Evolutionary conservation across 2,329 filamentous ascomycete genomes (phyloP).

Genomic region (Diplodia intermedia): DNA sequence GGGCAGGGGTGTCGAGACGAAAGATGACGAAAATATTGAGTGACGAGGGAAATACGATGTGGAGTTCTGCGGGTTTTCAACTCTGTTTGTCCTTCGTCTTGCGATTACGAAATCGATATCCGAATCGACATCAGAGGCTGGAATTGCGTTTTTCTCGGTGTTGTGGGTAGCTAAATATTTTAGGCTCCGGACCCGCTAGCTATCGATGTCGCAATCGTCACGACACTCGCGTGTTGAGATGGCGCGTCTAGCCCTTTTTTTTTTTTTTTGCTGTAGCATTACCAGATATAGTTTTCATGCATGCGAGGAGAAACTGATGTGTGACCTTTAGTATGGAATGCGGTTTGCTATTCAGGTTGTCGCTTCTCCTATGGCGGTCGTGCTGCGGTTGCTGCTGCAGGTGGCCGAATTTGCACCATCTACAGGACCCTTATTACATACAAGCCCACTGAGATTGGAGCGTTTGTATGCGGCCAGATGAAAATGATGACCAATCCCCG

Average conservation of each 20-base stretch:
- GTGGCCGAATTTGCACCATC: too few relatives aligned
- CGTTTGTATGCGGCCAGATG: too few relatives aligned
- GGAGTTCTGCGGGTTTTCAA: background rate
- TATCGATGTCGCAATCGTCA: slow-evolving; percentile 20
- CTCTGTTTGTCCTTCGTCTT: background rate
- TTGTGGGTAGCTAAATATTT: background rate
- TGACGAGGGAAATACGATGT: background rate
- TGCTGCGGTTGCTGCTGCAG: too few relatives aligned
- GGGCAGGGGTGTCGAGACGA: background rate
- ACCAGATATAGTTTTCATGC: background rate
- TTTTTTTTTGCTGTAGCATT: background rate
- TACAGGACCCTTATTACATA: too few relatives aligned
- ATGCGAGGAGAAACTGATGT: too few relatives aligned
- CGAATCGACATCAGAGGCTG: slow-evolving; percentile 16
- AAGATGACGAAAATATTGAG: background rate
- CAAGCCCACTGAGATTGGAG: too few relatives aligned
- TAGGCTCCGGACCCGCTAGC: background rate
- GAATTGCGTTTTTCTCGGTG: slow-evolving; percentile 9
- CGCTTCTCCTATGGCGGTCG: too few relatives aligned
- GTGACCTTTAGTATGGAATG: too few relatives aligned
- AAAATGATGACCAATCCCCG: too few relatives aligned
- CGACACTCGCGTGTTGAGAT: slow-evolving; percentile 9
- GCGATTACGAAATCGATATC: slow-evolving; percentile 17
- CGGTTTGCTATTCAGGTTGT: too few relatives aligned
- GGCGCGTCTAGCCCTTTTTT: background rate